These are phyloP conservation scores for Naganishia kalamii DNA, from an alignment of 768 basidiomycete genomes.

Conservation along the genomic window DNA sequence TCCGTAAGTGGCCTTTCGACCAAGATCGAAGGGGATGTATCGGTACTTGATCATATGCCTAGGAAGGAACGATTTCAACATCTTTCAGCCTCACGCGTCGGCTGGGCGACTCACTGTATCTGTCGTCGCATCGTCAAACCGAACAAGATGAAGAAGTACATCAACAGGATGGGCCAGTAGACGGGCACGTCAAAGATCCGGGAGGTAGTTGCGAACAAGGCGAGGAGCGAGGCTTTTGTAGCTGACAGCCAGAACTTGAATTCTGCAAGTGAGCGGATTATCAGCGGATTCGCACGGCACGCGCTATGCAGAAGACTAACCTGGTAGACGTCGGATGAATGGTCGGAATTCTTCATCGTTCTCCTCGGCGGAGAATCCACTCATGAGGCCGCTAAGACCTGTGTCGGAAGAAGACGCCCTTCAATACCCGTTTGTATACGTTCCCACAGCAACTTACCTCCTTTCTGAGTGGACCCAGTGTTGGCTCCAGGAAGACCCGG, in stretches of 20 bases:
- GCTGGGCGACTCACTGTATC: conserved; percentile 66
- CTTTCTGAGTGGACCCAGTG: conserved; percentile 13
- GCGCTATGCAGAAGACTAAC: conserved; percentile 27
- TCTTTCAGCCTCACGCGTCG: conserved; percentile 6
- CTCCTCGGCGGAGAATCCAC: conserved; percentile 42
- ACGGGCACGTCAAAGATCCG: conserved; percentile 90
- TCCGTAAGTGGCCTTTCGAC: conserved; percentile 84
- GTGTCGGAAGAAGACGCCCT: background rate
- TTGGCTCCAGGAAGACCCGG: conserved; percentile 49
- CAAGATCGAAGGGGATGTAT: conserved; percentile 91
- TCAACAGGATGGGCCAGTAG: conserved; percentile 96
- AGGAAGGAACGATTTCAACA: conserved; percentile 14
- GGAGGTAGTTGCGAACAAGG: conserved; percentile 72
- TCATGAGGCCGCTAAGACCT: conserved; percentile 39
- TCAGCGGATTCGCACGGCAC: background rate
- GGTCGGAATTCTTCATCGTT: conserved; percentile 92
- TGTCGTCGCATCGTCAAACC: conserved; percentile 91
- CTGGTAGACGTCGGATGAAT: conserved; percentile 84
- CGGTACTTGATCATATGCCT: conserved; percentile 99
- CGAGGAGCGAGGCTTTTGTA: conserved; percentile 78
- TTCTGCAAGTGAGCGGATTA: conserved; percentile 27
- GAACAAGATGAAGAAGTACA: conserved; percentile 95
- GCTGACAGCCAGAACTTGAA: conserved; percentile 68
- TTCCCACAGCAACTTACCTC: conserved; percentile 38
- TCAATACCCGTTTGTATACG: background rate